Evolutionary conservation across 2,329 filamentous ascomycete species (phyloP).

Genomic region (Rhynchosporium secalis): DNA sequence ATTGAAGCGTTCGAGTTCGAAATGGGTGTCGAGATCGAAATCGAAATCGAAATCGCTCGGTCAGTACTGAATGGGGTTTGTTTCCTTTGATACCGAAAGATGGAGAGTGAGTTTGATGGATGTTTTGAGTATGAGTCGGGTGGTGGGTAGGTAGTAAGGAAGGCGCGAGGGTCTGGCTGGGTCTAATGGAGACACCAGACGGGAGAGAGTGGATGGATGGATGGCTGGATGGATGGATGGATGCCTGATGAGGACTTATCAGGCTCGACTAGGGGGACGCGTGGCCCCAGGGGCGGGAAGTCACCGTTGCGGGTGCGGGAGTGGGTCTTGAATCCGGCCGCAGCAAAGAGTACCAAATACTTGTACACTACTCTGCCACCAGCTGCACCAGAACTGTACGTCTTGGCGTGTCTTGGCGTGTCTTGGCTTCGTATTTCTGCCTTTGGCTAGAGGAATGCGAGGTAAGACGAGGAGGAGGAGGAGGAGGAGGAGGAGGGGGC

Average conservation of each 20-base stretch:
- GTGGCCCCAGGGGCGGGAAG: slow-evolving; percentile 23
- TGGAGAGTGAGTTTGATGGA: slow-evolving; percentile 1
- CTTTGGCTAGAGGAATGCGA: not conserved
- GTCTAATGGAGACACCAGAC: too few relatives aligned
- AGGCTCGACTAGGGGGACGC: slow-evolving; percentile 25
- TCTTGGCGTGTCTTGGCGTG: not conserved
- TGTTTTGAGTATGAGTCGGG: not conserved
- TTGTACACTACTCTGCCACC: too few relatives aligned
- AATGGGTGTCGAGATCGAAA: too few relatives aligned
- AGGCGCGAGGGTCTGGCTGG: not conserved
- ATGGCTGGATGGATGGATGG: slow-evolving; percentile 17
- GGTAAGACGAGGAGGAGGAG: not conserved
- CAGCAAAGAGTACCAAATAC: not conserved
- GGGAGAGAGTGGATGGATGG: not conserved
- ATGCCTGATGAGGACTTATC: slow-evolving; percentile 27
- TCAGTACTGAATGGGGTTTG: slow-evolving; percentile 2
- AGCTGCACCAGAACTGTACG: too few relatives aligned
- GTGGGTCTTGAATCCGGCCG: slow-evolving; percentile 10
- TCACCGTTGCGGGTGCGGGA: slow-evolving; percentile 9
- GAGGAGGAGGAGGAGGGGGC: not conserved
- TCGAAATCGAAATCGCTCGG: slow-evolving; percentile 5
- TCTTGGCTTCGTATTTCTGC: not conserved
- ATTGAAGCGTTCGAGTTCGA: too few relatives aligned
- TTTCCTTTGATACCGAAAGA: slow-evolving; percentile 6
- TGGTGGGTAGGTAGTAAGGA: not conserved